Evolutionary conservation across 805 yeast genomes (phyloP).

Genomic region (Saturnispora gosingensis): DNA sequence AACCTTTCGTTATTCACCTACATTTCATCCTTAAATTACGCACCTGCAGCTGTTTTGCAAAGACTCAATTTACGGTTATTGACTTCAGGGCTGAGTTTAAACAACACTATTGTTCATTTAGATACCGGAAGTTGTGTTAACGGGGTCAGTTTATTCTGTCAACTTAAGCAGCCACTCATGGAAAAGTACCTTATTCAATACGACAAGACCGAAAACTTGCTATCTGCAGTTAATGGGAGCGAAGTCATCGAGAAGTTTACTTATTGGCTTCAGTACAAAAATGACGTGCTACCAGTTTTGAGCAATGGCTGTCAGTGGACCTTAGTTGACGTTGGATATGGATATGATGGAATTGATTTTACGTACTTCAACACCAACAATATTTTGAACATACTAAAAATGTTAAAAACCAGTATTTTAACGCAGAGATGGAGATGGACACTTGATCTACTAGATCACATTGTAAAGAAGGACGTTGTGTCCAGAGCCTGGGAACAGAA

Average conservation of each 20-base stretch:
- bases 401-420: background rate
- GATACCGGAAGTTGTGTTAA: conserved; percentile 81
- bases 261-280: conserved; percentile 38
- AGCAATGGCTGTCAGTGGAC: conserved; percentile 34
- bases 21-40: conserved; percentile 70
- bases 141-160: conserved; percentile 71
- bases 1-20: conserved; percentile 43
- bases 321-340: conserved; percentile 30
- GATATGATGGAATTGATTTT: conserved; percentile 27
- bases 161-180: conserved; percentile 32
- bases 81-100: background rate
- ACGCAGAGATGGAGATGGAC: background rate
- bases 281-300: conserved; percentile 20
- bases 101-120: conserved; percentile 46
- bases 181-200: conserved; percentile 33
- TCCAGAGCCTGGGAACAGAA: background rate
- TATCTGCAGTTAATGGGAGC: background rate
- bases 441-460: background rate
- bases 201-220: conserved; percentile 68
- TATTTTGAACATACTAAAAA: background rate
- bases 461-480: background rate
- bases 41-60: conserved; percentile 73
- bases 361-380: background rate
- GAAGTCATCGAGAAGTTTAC: conserved; percentile 27
- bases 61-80: conserved; percentile 34